Evolutionary conservation across 192 early-diverging fungal genomes (phyloP).

Genomic region (Coemansia sp.): DNA sequence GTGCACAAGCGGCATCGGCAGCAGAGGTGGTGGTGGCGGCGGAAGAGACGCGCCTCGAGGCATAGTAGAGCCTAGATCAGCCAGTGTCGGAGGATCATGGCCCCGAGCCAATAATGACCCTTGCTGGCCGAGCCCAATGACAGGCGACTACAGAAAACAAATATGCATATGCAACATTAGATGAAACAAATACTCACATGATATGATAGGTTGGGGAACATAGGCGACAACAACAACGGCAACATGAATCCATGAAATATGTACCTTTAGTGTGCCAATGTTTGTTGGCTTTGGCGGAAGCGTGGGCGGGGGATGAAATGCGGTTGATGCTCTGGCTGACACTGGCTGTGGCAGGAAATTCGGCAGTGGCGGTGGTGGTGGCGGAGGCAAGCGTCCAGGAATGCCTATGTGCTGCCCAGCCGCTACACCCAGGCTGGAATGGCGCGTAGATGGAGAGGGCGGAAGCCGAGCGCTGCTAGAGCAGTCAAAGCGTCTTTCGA

Average conservation of each 20-base stretch:
- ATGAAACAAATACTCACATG: no score
- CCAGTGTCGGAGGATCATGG: constrained; percentile 12
- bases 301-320: constrained; percentile 20
- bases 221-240: background rate
- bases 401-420: constrained; percentile 1
- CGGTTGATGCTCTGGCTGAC: background rate
- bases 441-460: background rate
- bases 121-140: background rate
- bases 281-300: constrained; percentile 44
- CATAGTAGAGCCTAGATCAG: background rate
- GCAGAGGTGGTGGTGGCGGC: constrained; percentile 27
- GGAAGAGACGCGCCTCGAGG: constrained; percentile 20
- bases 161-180: background rate
- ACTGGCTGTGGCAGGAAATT: background rate
- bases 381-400: constrained; percentile 9
- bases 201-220: background rate
- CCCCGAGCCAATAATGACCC: constrained; percentile 8
- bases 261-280: constrained; percentile 33
- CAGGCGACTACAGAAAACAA: constrained; percentile 17
- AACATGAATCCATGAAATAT: background rate
- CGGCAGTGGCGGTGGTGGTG: constrained; percentile 1
- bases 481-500: background rate
- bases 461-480: background rate
- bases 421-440: constrained; percentile 1
- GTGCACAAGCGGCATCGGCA: constrained; percentile 17